Conservation (phyloP, 129 eudicot species). For the Chrysanthemum makinoi region DNA sequence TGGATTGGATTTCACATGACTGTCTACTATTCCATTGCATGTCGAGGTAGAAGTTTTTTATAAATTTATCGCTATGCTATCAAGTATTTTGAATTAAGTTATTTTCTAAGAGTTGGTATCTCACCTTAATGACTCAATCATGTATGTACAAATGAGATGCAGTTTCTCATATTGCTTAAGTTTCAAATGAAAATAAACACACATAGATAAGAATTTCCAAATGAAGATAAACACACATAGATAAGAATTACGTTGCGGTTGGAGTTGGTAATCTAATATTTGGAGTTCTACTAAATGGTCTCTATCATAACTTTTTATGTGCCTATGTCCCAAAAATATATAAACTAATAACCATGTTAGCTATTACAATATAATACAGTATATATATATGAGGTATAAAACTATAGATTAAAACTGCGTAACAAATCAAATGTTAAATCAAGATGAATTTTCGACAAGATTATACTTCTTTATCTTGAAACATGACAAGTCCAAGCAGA, state of each 20-base stretch:
- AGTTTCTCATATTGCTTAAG: too few relatives aligned
- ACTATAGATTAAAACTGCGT: background rate
- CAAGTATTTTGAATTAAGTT: too few relatives aligned
- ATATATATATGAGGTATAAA: background rate
- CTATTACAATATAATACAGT: too few relatives aligned
- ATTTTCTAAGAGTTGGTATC: too few relatives aligned
- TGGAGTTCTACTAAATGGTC: constrained; percentile 13
- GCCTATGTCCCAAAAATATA: background rate
- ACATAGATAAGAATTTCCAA: too few relatives aligned
- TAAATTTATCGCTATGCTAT: too few relatives aligned
- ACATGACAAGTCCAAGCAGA: constrained; percentile 79
- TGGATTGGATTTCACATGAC: too few relatives aligned
- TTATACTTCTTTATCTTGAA: constrained; percentile 32
- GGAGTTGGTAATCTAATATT: constrained; percentile 16
- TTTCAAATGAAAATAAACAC: too few relatives aligned
- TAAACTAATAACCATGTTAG: constrained; percentile 3
- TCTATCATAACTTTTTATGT: constrained; percentile 6
- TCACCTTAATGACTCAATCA: too few relatives aligned
- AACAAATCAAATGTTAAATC: constrained; percentile 13
- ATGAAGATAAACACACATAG: background rate
- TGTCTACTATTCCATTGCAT: too few relatives aligned
- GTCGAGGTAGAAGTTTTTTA: too few relatives aligned
- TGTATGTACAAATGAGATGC: too few relatives aligned
- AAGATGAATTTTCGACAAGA: constrained; percentile 21
- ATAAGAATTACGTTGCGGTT: background rate